Evolutionary conservation across 495 filamentous ascomycete species (phyloP), one percentile per base, ranked within the genome.

Genomic region (Tricharina praecox): DNA sequence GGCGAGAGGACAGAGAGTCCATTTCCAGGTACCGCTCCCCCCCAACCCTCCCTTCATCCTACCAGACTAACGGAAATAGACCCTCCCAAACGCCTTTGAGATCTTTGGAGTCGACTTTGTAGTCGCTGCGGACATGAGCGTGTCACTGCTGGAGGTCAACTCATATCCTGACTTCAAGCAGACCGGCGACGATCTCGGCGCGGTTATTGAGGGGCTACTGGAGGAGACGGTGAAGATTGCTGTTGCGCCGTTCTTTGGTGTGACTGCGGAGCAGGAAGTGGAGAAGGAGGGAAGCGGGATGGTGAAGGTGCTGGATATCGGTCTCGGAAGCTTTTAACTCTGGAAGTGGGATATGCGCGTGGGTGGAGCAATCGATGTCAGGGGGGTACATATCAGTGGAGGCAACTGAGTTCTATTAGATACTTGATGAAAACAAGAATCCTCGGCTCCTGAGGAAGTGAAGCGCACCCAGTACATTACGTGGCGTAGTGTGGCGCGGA

Each of bases 151-250:
- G 43, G 90, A 97, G 68, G 72, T 93, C n/a, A 97, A 97, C 65
- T 81, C 88, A 0, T 97, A 87, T 63, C 90, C 90, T 37, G 90
- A 97, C 64, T 95, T 95, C 56, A 74, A 63, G 57, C 88, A 95
- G 73, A 93, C 85, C 10, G 88, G 90, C 2, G 76, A 74, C 9
- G 74, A 78, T 40, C 62, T 84, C 48, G 77, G 67, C 55, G 71
- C 66, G 3, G 63, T 95, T 45, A 77, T 97, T 10, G 69, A 66
- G 3, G 80, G 79, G 23, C 65, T 97, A 47, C 86, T 87, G 69
- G 71, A 75, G 55, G 80, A 70, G 36, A 78, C 80, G 18, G 71
- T 93, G 11, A 68, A 74, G 44, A 63, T 72, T 52, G 83, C 69
- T 23, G 76, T 88, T 1, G 66, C 61, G 56, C 70, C 70, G 5